Evolutionary conservation across 441 rosid genomes (phyloP), one percentile per base, ranked within the genome.

Genomic region (California macrophylla): DNA sequence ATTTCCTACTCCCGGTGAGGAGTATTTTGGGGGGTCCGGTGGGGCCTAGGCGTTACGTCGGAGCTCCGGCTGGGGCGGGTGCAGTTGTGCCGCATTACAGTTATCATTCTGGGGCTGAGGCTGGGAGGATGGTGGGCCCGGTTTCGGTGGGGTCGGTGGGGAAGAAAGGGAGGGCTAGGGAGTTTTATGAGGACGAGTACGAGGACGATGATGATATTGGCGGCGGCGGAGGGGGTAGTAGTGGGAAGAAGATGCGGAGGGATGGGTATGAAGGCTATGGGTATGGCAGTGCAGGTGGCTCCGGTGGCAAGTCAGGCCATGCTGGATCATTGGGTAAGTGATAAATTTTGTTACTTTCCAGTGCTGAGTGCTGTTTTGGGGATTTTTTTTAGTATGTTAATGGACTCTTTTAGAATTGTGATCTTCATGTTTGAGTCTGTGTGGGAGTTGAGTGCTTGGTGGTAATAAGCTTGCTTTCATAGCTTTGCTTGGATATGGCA

Each of bases 21-120:
- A 93, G 98, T 62, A 93, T 93, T 65, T 63, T 93, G 42, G 97
- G 97, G 0, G 97, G 97, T 4, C 71, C 90, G 16, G 38, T 87
- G 36, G 93, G 82, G 16, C 84, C 92, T 4, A 78, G 92, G 76
- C 87, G 82, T 64, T 85, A 82, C 29, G 86, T 80, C 34, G 64
- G 80, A 3, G 68, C 78, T 23, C 80, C 77, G 45, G 45, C 80
- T 7, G 74, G 73, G 10, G 72, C 68, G 18, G 71, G 66, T n/a
- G 64, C 80, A 0, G 78, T 73, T 28, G 81, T 73, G 15, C 86
- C 88, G 7, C 89, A 85, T 75, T 80, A 86, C 70, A 74, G 74
- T 58, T 86, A 85, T 56, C 82, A 76, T 69, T 74, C 83, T 1
- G 76, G 69, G 8, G 68, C 77, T 15, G 82, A 81, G 12, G 67